A percentile compares a stretch with the other conserved stretches of the same genome.
Conservation (phyloP, 2,329 filamentous ascomycete genomes). For the Epichloe gansuensis region DNA sequence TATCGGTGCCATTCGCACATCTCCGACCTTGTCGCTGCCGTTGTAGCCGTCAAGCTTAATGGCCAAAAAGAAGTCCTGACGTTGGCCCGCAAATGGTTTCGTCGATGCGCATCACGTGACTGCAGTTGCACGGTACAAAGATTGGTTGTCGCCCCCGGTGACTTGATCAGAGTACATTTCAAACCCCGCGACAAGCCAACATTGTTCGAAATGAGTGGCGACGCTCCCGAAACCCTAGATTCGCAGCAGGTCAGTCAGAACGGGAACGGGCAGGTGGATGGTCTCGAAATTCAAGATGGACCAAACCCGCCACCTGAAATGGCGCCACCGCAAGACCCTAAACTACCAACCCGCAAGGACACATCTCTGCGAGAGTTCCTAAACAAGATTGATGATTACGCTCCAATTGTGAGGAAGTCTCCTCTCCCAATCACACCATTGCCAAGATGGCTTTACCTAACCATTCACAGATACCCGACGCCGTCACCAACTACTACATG, state of each 20-base stretch:
- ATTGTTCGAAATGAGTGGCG: constrained; percentile 20
- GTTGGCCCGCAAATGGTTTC: neutral
- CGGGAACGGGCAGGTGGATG: constrained; percentile 13
- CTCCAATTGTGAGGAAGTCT: constrained; percentile 66
- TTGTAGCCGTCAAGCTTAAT: no score
- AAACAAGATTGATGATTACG: constrained; percentile 95
- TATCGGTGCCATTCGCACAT: no score
- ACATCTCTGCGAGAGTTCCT: constrained; percentile 85
- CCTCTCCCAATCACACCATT: no score
- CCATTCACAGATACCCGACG: constrained; percentile 70
- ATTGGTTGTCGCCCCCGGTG: neutral
- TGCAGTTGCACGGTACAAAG: neutral
- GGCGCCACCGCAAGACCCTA: constrained; percentile 42
- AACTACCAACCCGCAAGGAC: constrained; percentile 75
- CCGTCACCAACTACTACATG: constrained; percentile 96
- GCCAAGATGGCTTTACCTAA: neutral
- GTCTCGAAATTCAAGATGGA: constrained; percentile 3
- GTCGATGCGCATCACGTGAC: neutral
- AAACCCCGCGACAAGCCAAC: constrained; percentile 6
- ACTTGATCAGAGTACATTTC: neutral
- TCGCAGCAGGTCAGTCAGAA: constrained; percentile 18
- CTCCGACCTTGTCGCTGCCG: no score
- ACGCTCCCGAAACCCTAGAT: constrained; percentile 22
- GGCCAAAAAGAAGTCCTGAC: no score
- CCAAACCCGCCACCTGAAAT: constrained; percentile 27